Base-by-base conservation (phyloP, 208 protist genomes). In the Crithidia sp. region DNA sequence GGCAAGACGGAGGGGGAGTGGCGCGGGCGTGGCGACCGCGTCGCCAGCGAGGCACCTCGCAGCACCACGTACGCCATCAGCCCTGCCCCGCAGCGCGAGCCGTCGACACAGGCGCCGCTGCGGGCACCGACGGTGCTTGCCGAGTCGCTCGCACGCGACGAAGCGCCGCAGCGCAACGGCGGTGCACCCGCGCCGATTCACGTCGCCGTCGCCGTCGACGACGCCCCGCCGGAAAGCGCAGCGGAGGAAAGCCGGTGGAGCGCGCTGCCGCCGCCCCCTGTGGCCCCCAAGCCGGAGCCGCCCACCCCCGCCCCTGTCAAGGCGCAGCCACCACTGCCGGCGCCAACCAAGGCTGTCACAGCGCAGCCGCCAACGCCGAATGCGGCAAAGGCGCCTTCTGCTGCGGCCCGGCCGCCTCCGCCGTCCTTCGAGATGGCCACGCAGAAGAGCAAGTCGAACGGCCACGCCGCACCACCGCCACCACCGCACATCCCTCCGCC, bases 11-110 rank as follows among this genome's bases (percentile, higher is more conserved):
- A 59, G 8, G 52, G 64, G 6, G 40, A 41, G 13, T 56, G 44
- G 50, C 14, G 47, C 41, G 39, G 47, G 57, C 58, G 14, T 2
- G 0, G 13, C 49, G 49, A 50, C 7, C 47, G 53, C 14, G 7
- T 17, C 28, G 16, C 16, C 68, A 17, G 39, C 5, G 68, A 56
- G 17, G 5, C 54, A n/a, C 12, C 10, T 19, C 60, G 53, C 9
- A 53, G 43, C 62, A 43, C 52, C 45, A 67, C 62, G 14, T 37
- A 28, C 52, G 52, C 41, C 19, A 16, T 68, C 59, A 75, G 58
- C 44, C 70, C 70, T 7, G 39, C 61, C 0, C 58, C 19, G 28
- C 13, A 13, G 13, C 10, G 50, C 10, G 52, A 68, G 28, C 17
- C 14, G 12, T 60, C 59, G 8, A 10, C 17, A 36, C 52, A 8